phyloP scores from a whole-genome alignment of 345 rosid genomes.

The Eutrema yunnanense region DNA sequence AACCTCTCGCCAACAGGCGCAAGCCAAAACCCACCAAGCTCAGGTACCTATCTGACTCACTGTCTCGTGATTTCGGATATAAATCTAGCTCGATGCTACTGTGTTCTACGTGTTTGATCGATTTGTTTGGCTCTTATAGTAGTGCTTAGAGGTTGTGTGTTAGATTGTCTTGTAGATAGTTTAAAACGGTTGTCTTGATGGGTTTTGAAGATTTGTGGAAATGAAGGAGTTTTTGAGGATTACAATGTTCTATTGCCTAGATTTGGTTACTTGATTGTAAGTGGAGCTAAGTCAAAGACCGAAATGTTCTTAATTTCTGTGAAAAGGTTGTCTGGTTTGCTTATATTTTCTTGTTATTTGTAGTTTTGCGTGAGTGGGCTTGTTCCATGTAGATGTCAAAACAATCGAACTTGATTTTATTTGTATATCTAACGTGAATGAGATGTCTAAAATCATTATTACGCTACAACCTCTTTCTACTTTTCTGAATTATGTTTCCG shows the following conservation, averaged over 20 bases:
- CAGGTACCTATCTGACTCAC: conserved; percentile 24
- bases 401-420: too few relatives aligned
- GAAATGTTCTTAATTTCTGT: neutral
- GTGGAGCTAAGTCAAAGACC: neutral
- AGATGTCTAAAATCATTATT: neutral
- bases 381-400: too few relatives aligned
- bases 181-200: too few relatives aligned
- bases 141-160: neutral
- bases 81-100: neutral
- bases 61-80: neutral
- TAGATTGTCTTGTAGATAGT: too few relatives aligned
- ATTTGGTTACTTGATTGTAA: neutral
- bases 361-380: too few relatives aligned
- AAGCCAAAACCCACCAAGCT: conserved; percentile 55
- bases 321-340: neutral
- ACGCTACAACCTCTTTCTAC: too few relatives aligned
- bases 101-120: neutral
- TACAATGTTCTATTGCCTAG: neutral
- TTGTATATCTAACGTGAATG: neutral
- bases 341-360: neutral
- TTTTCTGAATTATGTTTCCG: neutral
- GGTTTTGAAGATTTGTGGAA: too few relatives aligned
- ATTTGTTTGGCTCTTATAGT: neutral
- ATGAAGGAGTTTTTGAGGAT: too few relatives aligned
- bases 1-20: conserved; percentile 62